Evolutionary conservation across 768 basidiomycete species (phyloP), one percentile per base, ranked within the genome.

Genomic region (Lepiota venenata): DNA sequence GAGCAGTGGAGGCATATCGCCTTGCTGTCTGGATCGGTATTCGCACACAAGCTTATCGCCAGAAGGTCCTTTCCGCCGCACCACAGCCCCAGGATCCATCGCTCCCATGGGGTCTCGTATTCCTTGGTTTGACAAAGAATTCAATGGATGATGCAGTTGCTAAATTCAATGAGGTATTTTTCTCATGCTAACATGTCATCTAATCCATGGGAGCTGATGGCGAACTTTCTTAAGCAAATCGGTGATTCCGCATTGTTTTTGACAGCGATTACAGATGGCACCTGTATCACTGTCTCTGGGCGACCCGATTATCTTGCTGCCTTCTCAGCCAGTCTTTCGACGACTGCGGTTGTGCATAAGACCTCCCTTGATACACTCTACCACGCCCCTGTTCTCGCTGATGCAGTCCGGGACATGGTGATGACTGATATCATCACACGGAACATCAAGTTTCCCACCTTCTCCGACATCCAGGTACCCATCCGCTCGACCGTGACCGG

Each of bases 221-320:
- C 27, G 22, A 21, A 10, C 40, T 39, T 45, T 36, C 55, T 43
- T 61, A 50, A 39, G 42, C 16, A 43, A 55, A 58, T 50, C 47
- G 63, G 21, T 6, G 14, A 47, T 42, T 35, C 37, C 36, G 44
- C 45, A 14, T 65, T 85, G 61, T 72, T 66, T 61, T 66, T 85
- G 42, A 83, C 83, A 0, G 79, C 81, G 8, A 68, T 82, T 54
- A 69, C 80, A 46, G 75, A 77, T 55, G 69, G 74, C 49, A 65
- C 59, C 10, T 77, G 72, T 51, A 67, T 82, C 50, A 84, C 84
- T 10, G 67, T 85, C 46, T 86, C 84, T 2, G 85, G 84, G 20
- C 74, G 69, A 46, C 84, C 84, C 2, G 76, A 81, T 56, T 49
- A 74, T 43, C 66, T 87, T 27, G 61, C 66, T 6, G 62, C 63